phyloP scores from a whole-genome alignment of 2,329 filamentous ascomycete genomes.

The Hymenoscyphus fructigenus region DNA sequence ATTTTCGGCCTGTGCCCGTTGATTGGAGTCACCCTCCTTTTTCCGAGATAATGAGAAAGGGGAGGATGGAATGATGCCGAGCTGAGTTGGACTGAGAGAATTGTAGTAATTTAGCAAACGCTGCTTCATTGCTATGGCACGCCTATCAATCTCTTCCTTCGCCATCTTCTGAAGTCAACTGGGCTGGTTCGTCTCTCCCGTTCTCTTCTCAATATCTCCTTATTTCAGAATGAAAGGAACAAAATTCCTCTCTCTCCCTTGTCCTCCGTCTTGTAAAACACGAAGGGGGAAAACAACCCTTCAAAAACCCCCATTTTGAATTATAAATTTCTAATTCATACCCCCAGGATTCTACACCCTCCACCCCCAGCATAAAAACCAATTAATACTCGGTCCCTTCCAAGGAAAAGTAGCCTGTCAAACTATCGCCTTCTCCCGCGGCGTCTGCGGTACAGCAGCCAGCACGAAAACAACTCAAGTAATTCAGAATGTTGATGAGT shows the following conservation, averaged over 20 bases:
- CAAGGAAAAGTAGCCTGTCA: slow-evolving; percentile 81
- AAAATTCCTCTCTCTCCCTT: no score
- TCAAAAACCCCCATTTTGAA: no score
- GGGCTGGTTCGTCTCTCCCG: slow-evolving; percentile 56
- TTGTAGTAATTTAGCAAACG: slow-evolving; percentile 71
- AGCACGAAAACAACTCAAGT: slow-evolving; percentile 60
- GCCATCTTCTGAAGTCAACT: slow-evolving; percentile 70
- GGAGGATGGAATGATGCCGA: neutral
- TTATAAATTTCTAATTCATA: no score
- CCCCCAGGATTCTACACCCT: slow-evolving; percentile 74
- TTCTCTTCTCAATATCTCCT: no score
- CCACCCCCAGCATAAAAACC: slow-evolving; percentile 45
- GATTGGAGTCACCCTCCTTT: neutral
- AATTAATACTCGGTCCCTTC: slow-evolving; percentile 76
- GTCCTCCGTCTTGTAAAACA: no score
- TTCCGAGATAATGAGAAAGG: neutral
- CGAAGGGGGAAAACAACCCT: no score
- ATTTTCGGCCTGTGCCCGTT: neutral
- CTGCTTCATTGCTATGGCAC: slow-evolving; percentile 76
- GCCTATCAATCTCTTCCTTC: slow-evolving; percentile 69
- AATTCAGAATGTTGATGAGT: slow-evolving; percentile 67
- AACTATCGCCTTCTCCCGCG: slow-evolving; percentile 68
- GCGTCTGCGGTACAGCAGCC: slow-evolving; percentile 75
- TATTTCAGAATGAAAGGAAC: no score
- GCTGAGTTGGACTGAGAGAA: no score